A percentile compares a stretch with the other conserved stretches of the same genome.
Conservation (phyloP, 2,329 filamentous ascomycete genomes). For the Colletotrichum endophyticum region DNA sequence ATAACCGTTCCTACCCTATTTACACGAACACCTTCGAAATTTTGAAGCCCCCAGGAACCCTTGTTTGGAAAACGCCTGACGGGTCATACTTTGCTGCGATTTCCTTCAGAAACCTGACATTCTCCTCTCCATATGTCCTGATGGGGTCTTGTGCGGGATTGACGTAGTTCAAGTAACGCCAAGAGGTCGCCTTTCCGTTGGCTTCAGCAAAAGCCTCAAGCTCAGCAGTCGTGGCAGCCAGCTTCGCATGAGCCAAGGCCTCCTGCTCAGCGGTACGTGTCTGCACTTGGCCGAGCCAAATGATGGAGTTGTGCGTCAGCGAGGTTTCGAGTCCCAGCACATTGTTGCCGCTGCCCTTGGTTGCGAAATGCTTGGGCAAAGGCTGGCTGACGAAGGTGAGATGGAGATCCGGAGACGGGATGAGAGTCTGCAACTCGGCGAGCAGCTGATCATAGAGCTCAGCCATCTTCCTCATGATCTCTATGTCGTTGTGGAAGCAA, state of each 20-base stretch:
- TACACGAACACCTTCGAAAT: background rate
- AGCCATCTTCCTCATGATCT: background rate
- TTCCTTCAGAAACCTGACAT: background rate
- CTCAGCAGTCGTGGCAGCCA: background rate
- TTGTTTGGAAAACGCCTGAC: rapidly evolving
- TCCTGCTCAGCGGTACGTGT: background rate
- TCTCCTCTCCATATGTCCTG: background rate
- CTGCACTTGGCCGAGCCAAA: background rate
- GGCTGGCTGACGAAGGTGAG: background rate
- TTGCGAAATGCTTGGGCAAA: background rate
- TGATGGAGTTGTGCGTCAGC: background rate
- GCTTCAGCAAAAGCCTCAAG: background rate
- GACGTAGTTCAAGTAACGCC: background rate
- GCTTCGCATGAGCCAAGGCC: background rate
- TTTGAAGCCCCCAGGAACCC: background rate
- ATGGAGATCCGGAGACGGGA: background rate
- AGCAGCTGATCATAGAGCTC: background rate
- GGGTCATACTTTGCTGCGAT: background rate
- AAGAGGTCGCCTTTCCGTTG: background rate
- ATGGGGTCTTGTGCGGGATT: background rate
- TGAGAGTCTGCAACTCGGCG: background rate
- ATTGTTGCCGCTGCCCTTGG: background rate
- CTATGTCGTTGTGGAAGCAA: background rate
- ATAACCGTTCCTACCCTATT: background rate
- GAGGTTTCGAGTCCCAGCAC: background rate